Conservation (phyloP, 2,329 filamentous ascomycete species). For the Trichoderma asperellum region DNA sequence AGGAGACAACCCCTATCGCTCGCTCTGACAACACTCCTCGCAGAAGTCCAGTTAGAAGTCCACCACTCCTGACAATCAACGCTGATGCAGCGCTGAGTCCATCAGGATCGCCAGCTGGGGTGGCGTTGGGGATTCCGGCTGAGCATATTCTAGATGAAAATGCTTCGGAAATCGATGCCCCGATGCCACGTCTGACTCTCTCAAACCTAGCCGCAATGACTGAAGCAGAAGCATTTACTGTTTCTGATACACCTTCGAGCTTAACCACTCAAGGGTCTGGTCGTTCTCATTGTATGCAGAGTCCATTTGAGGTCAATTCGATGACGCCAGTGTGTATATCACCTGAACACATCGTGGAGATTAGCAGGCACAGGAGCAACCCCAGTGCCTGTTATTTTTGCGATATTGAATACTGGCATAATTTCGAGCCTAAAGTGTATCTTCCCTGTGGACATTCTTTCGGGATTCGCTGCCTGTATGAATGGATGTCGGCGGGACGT, state of each 20-base stretch:
- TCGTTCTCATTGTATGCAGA: neutral
- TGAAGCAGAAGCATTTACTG: neutral
- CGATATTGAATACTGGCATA: neutral
- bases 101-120: neutral
- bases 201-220: too few relatives aligned
- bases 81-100: neutral
- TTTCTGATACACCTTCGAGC: neutral
- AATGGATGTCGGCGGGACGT: conserved; percentile 4
- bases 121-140: conserved; percentile 15
- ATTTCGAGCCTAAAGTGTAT: conserved; percentile 31
- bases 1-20: neutral
- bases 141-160: conserved; percentile 9
- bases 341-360: too few relatives aligned
- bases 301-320: neutral
- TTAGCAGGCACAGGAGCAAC: neutral
- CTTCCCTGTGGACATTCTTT: conserved; percentile 38
- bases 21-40: neutral
- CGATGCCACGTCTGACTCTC: too few relatives aligned
- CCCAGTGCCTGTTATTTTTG: neutral
- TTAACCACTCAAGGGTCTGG: neutral
- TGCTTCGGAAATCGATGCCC: too few relatives aligned
- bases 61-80: neutral
- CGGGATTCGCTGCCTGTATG: conserved; percentile 34
- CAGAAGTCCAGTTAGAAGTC: neutral
- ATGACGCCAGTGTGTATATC: too few relatives aligned